Conservation (phyloP, 768 basidiomycete genomes). For the Termitomyces sp. region DNA sequence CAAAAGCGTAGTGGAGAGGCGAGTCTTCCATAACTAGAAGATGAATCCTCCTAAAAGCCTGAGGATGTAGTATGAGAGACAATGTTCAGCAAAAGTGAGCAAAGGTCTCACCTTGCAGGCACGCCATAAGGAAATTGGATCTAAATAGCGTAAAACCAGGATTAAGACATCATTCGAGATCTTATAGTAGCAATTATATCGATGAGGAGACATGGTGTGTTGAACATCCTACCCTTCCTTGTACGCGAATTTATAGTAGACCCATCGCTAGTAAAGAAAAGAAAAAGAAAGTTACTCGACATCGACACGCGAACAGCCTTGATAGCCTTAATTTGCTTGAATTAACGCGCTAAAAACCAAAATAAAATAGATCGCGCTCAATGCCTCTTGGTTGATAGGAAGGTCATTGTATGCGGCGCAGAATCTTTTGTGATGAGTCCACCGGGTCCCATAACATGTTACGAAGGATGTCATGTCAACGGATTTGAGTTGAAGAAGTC, state of each 20-base stretch:
- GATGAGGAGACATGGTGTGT: slow-evolving; percentile 39
- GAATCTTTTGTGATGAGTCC: slow-evolving; percentile 44
- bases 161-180: slow-evolving; percentile 49
- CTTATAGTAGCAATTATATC: slow-evolving; percentile 39
- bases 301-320: slow-evolving; percentile 35
- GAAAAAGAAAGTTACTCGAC: slow-evolving; percentile 37
- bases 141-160: slow-evolving; percentile 40
- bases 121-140: slow-evolving; percentile 40
- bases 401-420: slow-evolving; percentile 38
- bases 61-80: neutral
- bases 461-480: slow-evolving; percentile 54
- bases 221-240: slow-evolving; percentile 24
- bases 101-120: slow-evolving; percentile 35
- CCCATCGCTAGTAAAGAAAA: slow-evolving; percentile 30
- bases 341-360: slow-evolving; percentile 32
- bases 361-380: slow-evolving; percentile 34
- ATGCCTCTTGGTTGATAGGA: slow-evolving; percentile 41
- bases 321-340: slow-evolving; percentile 37
- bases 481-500: slow-evolving; percentile 29
- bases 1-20: slow-evolving; percentile 43
- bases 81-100: neutral
- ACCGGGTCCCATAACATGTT: slow-evolving; percentile 30
- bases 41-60: slow-evolving; percentile 44
- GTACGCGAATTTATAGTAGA: slow-evolving; percentile 42
- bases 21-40: slow-evolving; percentile 40